Evolutionary conservation across 192 early-diverging fungal genomes (phyloP).

Genomic region (Thamnidium elegans): DNA sequence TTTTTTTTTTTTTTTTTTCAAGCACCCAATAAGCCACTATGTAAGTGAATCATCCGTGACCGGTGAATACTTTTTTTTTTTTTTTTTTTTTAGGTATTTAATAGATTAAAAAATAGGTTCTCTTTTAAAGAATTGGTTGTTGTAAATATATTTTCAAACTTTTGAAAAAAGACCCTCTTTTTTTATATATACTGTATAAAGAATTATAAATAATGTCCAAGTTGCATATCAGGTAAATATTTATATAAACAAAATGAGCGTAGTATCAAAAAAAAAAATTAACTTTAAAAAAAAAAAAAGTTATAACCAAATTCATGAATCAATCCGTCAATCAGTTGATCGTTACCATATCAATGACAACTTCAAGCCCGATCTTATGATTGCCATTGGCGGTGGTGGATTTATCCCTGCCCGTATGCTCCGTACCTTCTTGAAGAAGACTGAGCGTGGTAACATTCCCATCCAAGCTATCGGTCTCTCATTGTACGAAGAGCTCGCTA

Average conservation of each 20-base stretch:
- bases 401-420: slow-evolving; percentile 75
- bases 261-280: neutral
- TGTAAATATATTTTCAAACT: no score
- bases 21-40: no score
- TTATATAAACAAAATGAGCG: neutral
- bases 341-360: slow-evolving; percentile 54
- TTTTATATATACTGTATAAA: no score
- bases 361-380: slow-evolving; percentile 69
- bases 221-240: slow-evolving; percentile 21
- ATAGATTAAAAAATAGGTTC: no score
- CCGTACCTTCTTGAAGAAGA: slow-evolving; percentile 70
- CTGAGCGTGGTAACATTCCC: slow-evolving; percentile 68
- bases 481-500: slow-evolving; percentile 62
- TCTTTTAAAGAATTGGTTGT: no score
- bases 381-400: slow-evolving; percentile 78
- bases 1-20: no score
- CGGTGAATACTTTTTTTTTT: no score
- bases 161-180: no score
- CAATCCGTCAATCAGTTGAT: slow-evolving; percentile 57
- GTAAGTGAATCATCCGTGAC: no score
- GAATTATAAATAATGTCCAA: neutral
- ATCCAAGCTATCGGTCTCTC: slow-evolving; percentile 78
- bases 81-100: no score
- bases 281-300: neutral
- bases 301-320: slow-evolving; percentile 63